A percentile compares a stretch with the other conserved stretches of the same genome.
These are phyloP conservation scores for Solanum boliviense DNA, from an alignment of 257 asterid genomes.

Conservation along the genomic window DNA sequence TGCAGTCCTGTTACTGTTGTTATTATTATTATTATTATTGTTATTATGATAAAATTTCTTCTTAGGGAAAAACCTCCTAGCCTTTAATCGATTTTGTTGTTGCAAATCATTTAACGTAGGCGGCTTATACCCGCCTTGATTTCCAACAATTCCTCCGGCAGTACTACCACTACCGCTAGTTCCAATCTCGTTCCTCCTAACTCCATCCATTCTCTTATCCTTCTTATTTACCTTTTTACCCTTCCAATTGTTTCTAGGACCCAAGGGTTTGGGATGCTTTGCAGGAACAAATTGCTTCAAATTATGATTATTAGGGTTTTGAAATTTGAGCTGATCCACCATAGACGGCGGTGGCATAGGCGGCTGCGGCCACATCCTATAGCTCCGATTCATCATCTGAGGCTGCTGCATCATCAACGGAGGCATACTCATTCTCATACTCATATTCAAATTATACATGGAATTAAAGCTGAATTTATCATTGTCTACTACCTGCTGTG, in stretches of 20 bases:
- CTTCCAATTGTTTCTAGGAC: slow-evolving; percentile 70
- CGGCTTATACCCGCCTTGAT: slow-evolving; percentile 27
- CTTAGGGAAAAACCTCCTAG: slow-evolving; percentile 44
- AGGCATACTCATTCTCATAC: not conserved
- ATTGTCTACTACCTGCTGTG: slow-evolving; percentile 47
- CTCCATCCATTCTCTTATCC: slow-evolving; percentile 24
- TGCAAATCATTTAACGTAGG: slow-evolving; percentile 63
- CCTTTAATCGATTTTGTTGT: slow-evolving; percentile 55
- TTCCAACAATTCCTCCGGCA: slow-evolving; percentile 24
- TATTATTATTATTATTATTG: not conserved
- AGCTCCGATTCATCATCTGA: slow-evolving; percentile 41
- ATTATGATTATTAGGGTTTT: slow-evolving; percentile 42
- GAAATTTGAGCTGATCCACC: slow-evolving; percentile 18
- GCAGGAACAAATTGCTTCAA: slow-evolving; percentile 20
- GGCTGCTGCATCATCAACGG: slow-evolving; percentile 28
- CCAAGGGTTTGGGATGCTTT: slow-evolving; percentile 29
- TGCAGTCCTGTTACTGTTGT: slow-evolving; percentile 27
- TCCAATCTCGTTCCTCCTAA: slow-evolving; percentile 42
- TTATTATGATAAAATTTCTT: slow-evolving; percentile 28
- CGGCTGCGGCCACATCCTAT: slow-evolving; percentile 57
- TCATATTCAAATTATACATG: not conserved
- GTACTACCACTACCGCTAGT: not conserved
- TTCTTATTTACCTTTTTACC: slow-evolving; percentile 45
- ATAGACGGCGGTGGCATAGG: not conserved
- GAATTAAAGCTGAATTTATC: not conserved